Base-by-base conservation (phyloP, 2,329 filamentous ascomycete genomes). In the Penicillium psychrosexuale region DNA sequence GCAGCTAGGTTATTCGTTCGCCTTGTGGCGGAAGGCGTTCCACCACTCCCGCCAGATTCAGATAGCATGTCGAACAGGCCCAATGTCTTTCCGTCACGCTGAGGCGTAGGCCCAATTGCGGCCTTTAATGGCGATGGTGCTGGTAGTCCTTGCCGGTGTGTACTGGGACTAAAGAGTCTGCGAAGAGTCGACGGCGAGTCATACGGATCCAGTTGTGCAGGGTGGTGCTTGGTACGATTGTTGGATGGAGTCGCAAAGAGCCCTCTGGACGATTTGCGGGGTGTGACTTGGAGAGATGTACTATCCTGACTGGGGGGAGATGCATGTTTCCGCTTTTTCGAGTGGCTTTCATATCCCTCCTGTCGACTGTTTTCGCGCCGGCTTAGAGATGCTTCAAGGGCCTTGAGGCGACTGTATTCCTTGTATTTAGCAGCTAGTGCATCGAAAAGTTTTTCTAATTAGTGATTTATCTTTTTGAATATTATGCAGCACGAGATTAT, bases 31-130 rank as follows among this genome's bases (percentile, higher is more conserved):
- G 69, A 67, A 0, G 73, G 73, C 0, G 71, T 72, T 5, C 67
- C 67, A 4, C 64, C 69, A 50, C 68, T 74, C 3, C 68, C 66
- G 1, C 72, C 72, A 0, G 75, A 75, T 19, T 72, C 69, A 5
- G 76, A 76, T 5, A 80, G 67, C 40, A 78, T 66, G 53, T 80
- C 78, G 48, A 80, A 80, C 2, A 80, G 66, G 0, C 78, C 78
- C 2, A 80, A 60, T 0, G 77, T 71, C 42, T 73, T 78, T 9
- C 78, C 78, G 63, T 80, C 76, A 36, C 77, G 73, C 55, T 79
- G 76, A 1, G 78, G 78, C 2, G 78, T 80, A 12, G 78, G 78
- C 4, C 77, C 78, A 47, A 80, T 76, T 24, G 69, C 71, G 8
- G 69, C 59, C 42, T 74, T 72, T 2, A 77, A 59, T 3, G 74